A percentile compares a stretch with the other conserved stretches of the same genome.
phyloP scores from a whole-genome alignment of 352 stramenopile genomes.

The Saprolegnia parasitica region DNA sequence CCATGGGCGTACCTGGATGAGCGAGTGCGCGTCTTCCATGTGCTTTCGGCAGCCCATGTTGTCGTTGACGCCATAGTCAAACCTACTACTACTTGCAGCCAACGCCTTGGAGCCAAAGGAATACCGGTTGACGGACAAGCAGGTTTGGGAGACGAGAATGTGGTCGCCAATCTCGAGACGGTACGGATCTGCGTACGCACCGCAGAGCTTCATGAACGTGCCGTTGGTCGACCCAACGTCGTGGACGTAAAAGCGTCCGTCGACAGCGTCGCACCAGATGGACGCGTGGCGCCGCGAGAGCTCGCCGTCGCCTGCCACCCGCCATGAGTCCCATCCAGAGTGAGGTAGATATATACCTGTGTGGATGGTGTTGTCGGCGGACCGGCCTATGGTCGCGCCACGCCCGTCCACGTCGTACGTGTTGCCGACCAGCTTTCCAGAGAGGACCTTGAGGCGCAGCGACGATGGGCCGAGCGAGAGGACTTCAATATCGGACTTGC shows the following conservation, averaged over 20 bases:
- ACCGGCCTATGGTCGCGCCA: slow-evolving; percentile 82
- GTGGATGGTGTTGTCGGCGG: slow-evolving; percentile 89
- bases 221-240: slow-evolving; percentile 88
- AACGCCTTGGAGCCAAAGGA: background rate
- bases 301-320: slow-evolving; percentile 83
- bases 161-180: slow-evolving; percentile 92
- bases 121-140: slow-evolving; percentile 91
- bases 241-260: slow-evolving; percentile 71
- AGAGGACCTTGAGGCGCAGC: slow-evolving; percentile 51
- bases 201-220: slow-evolving; percentile 95
- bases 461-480: slow-evolving; percentile 45
- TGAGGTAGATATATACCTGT: slow-evolving; percentile 34
- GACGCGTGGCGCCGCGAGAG: slow-evolving; percentile 91
- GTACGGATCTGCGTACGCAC: slow-evolving; percentile 90
- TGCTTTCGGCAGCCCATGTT: slow-evolving; percentile 91
- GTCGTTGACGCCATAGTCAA: slow-evolving; percentile 94
- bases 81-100: slow-evolving; percentile 33
- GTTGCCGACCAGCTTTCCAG: slow-evolving; percentile 56
- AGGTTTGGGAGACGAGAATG: slow-evolving; percentile 94
- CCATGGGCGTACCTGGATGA: slow-evolving; percentile 74
- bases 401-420: slow-evolving; percentile 81
- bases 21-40: slow-evolving; percentile 95
- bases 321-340: background rate
- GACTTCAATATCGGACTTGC: slow-evolving; percentile 78
- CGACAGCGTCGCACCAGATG: slow-evolving; percentile 88